Conservation (phyloP, 805 yeast genomes). For the Candida easanensis region DNA sequence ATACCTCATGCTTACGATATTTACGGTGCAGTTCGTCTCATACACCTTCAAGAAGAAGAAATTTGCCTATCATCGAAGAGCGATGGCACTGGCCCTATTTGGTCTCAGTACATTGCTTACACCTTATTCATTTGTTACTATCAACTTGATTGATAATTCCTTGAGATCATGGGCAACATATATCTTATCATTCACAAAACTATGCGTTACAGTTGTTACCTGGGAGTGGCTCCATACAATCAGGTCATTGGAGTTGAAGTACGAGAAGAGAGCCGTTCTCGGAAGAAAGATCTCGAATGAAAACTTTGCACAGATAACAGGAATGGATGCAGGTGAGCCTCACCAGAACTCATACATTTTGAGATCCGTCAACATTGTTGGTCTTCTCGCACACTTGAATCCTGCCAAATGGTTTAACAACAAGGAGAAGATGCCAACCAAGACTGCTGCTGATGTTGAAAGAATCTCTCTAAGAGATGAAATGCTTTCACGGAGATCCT, state of each 20-base stretch:
- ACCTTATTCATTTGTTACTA: constrained; percentile 35
- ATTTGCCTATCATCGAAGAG: constrained; percentile 44
- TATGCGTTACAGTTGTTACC: constrained; percentile 48
- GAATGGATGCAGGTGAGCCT: constrained; percentile 7
- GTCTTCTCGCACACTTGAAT: constrained; percentile 12
- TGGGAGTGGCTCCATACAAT: constrained; percentile 70
- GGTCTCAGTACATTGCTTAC: constrained; percentile 37
- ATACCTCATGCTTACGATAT: constrained; percentile 29
- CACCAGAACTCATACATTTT: constrained; percentile 17
- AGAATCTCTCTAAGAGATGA: constrained; percentile 11
- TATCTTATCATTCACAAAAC: constrained; percentile 44
- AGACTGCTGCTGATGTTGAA: constrained; percentile 4
- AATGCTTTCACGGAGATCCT: constrained; percentile 4
- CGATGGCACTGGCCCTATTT: constrained; percentile 48
- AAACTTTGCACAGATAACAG: constrained; percentile 30
- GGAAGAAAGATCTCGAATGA: constrained; percentile 56
- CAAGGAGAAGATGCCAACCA: neutral
- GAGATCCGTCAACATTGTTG: constrained; percentile 20
- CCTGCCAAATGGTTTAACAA: constrained; percentile 5
- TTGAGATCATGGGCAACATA: constrained; percentile 49
- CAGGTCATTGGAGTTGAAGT: constrained; percentile 44
- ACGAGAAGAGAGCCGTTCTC: constrained; percentile 55
- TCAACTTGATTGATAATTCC: constrained; percentile 38
- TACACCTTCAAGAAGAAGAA: constrained; percentile 38
- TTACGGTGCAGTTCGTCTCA: constrained; percentile 34